Evolutionary conservation across 306 rosid species (phyloP), one percentile per base, ranked within the genome.

Genomic region (Argentina anserina): DNA sequence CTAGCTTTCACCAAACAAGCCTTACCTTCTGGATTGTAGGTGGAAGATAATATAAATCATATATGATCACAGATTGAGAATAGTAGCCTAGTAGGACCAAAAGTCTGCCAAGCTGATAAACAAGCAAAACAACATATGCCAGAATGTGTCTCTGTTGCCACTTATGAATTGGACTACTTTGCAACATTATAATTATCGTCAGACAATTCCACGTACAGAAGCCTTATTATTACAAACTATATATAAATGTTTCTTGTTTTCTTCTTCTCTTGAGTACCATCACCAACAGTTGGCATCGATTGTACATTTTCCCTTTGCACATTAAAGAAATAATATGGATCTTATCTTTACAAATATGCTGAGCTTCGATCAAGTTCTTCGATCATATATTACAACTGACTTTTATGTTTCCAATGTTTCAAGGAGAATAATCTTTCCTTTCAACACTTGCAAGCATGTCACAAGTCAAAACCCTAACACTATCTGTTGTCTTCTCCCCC

Each of bases 361-460:
- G 34, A 78, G 40, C 79, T 75, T 80, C 84, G 47, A 55, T 59
- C 80, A 71, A 73, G 79, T 76, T 75, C 75, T 69, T 47, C 50
- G 50, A 45, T 45, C 76, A 83, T 85, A 83, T 80, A 70, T 49
- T 87, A 80, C 86, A 65, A 79, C 77, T 73, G 73, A 65, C 71
- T 63, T 67, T 71, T 67, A 34, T 50, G 46, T 79, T 66, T 43
- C 72, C 75, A 72, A 45, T 50, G 45, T 77, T 62, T 39, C 72
- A 75, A 72, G 85, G 63, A 64, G 66, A 76, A 65, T 70, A 78
- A 52, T 23, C 46, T 70, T 74, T 21, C 60, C 64, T 70, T 60
- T 56, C 39, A 45, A 72, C 82, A 75, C 65, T 59, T 77, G 80
- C 83, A 79, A 81, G 72, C 79, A 81, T 58, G 60, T 42, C 31